Percentiles rank a stretch among this genome's conserved stretches.
Evolutionary conservation across 805 yeast species (phyloP).

Genomic region (Zygosaccharomyces bisporus): DNA sequence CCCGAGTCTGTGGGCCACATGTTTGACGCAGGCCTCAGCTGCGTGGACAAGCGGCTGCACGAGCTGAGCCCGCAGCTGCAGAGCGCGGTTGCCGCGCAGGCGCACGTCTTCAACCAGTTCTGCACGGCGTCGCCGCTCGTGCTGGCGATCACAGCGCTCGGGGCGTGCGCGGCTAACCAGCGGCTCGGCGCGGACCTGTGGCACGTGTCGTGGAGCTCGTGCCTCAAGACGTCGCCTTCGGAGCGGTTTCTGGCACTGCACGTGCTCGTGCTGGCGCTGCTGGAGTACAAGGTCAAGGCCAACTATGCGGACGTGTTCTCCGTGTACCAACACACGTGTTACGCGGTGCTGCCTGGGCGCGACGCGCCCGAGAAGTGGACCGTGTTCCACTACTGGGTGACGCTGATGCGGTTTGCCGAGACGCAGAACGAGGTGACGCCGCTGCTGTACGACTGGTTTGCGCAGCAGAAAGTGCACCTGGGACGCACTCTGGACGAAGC

Average conservation of each 20-base stretch:
- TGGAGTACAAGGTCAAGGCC: slow-evolving; percentile 4
- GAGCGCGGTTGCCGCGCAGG: slow-evolving; percentile 3
- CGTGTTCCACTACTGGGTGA: slow-evolving; percentile 17
- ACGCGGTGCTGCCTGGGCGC: slow-evolving; percentile 7
- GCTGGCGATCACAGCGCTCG: slow-evolving; percentile 2
- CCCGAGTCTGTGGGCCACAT: slow-evolving; percentile 2
- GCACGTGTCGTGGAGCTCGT: slow-evolving; percentile 1
- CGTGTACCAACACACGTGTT: slow-evolving; percentile 15
- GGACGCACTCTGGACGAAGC: not conserved
- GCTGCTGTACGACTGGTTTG: slow-evolving; percentile 12
- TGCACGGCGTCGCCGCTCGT: slow-evolving; percentile 5
- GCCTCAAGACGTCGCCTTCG: slow-evolving; percentile 1
- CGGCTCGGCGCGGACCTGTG: slow-evolving; percentile 1
- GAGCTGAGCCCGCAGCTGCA: slow-evolving; percentile 1
- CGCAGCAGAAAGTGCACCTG: not conserved
- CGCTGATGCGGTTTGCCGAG: slow-evolving; percentile 11
- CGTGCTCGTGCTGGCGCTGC: slow-evolving; percentile 3
- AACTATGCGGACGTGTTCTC: slow-evolving; percentile 11
- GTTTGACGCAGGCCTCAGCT: slow-evolving; percentile 2
- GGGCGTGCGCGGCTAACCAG: slow-evolving; percentile 3
- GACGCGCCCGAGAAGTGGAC: slow-evolving; percentile 13
- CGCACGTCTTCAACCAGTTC: slow-evolving; percentile 1
- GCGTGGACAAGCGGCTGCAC: slow-evolving; percentile 4
- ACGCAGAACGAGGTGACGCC: slow-evolving; percentile 11
- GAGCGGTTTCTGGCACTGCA: slow-evolving; percentile 3